Evolutionary conservation across 2,329 filamentous ascomycete genomes (phyloP).

Genomic region (Massarina eburnea): DNA sequence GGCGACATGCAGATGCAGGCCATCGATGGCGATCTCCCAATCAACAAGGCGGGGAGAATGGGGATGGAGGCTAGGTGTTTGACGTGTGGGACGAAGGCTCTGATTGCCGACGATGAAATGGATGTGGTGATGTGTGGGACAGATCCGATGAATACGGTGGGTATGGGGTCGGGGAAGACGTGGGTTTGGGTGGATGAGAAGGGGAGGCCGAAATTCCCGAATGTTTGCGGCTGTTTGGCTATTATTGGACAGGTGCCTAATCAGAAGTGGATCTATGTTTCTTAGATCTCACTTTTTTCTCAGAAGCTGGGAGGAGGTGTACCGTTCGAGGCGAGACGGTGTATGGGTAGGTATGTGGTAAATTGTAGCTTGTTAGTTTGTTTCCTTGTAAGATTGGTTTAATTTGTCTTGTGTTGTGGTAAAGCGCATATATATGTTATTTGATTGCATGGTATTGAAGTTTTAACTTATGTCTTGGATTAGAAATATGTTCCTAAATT

Average conservation of each 20-base stretch:
- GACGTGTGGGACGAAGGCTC: slow-evolving; percentile 2
- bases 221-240: slow-evolving; percentile 6
- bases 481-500: neutral
- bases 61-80: slow-evolving; percentile 4
- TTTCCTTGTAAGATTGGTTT: neutral
- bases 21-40: slow-evolving; percentile 1
- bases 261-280: neutral
- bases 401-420: neutral
- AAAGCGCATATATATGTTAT: neutral
- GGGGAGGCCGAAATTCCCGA: neutral
- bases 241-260: slow-evolving; percentile 3
- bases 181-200: slow-evolving; percentile 1
- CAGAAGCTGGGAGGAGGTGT: too few species aligned
- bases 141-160: slow-evolving; percentile 8
- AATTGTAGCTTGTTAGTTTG: neutral
- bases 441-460: neutral
- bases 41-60: slow-evolving; percentile 9
- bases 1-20: neutral
- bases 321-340: too few species aligned
- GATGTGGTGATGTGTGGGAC: slow-evolving; percentile 16
- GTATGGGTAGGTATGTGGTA: neutral
- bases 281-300: too few species aligned
- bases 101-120: slow-evolving; percentile 12
- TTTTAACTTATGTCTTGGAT: neutral
- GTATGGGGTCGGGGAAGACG: slow-evolving; percentile 7